Percentiles rank a stretch among this genome's conserved stretches.
Evolutionary conservation across 495 filamentous ascomycete species (phyloP).

Genomic region (Xylaria flabelliformis): DNA sequence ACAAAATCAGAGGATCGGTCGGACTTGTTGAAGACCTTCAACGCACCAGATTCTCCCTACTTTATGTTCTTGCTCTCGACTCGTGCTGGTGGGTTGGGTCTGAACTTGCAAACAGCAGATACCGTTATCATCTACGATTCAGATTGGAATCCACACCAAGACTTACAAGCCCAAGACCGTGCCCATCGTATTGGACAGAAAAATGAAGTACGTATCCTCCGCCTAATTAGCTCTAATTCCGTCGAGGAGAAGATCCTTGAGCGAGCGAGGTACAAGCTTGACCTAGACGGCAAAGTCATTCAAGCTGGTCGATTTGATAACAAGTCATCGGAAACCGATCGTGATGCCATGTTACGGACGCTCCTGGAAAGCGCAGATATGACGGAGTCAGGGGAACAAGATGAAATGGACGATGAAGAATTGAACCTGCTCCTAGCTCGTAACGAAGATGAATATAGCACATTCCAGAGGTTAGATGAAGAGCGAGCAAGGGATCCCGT

Average conservation of each 20-base stretch:
- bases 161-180: slow-evolving; percentile 98
- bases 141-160: slow-evolving; percentile 99
- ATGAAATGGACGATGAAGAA: slow-evolving; percentile 97
- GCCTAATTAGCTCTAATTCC: slow-evolving; percentile 94
- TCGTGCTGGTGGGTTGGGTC: slow-evolving; percentile 94
- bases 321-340: slow-evolving; percentile 97
- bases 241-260: slow-evolving; percentile 99
- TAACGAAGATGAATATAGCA: slow-evolving; percentile 70
- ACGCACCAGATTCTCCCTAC: slow-evolving; percentile 85
- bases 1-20: slow-evolving; percentile 98
- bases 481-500: slow-evolving; percentile 65
- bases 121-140: slow-evolving; percentile 99
- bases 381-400: slow-evolving; percentile 79
- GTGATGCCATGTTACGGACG: slow-evolving; percentile 91
- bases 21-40: slow-evolving; percentile 85
- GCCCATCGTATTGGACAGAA: slow-evolving; percentile 99
- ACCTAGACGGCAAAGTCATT: slow-evolving; percentile 99
- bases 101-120: slow-evolving; percentile 96
- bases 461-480: slow-evolving; percentile 80
- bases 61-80: slow-evolving; percentile 99
- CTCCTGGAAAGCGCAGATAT: slow-evolving; percentile 92
- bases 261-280: slow-evolving; percentile 94
- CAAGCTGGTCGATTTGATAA: slow-evolving; percentile 99
- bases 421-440: slow-evolving; percentile 87
- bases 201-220: slow-evolving; percentile 96